These are phyloP conservation scores for Raffaelea albimanens DNA, from an alignment of 2,329 filamentous ascomycete species.

Conservation along the genomic window DNA sequence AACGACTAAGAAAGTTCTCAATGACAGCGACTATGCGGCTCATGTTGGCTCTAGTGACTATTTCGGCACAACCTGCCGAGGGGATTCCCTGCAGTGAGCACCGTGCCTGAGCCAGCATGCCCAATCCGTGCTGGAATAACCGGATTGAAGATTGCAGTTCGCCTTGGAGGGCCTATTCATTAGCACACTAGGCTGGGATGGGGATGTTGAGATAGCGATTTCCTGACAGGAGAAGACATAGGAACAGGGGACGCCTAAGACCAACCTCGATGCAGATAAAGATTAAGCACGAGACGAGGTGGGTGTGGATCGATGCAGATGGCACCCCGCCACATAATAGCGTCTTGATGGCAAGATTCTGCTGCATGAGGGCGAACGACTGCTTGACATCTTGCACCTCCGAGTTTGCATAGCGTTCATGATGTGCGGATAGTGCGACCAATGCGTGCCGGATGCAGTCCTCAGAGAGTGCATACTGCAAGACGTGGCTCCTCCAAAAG, in stretches of 20 bases:
- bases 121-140: slow-evolving; percentile 8
- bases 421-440: too few species aligned
- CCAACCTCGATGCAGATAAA: slow-evolving; percentile 9
- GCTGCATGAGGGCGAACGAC: too few species aligned
- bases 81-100: slow-evolving; percentile 2
- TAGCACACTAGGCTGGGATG: not conserved
- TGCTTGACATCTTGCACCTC: too few species aligned
- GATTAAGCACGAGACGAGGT: slow-evolving; percentile 10
- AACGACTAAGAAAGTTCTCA: slow-evolving; percentile 7
- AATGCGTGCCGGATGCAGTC: too few species aligned
- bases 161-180: slow-evolving; percentile 5
- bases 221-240: too few species aligned
- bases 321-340: slow-evolving; percentile 1
- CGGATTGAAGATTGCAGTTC: slow-evolving; percentile 8
- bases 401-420: too few species aligned
- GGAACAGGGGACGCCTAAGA: too few species aligned
- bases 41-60: too few species aligned
- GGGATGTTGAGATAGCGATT: too few species aligned
- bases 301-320: slow-evolving; percentile 1
- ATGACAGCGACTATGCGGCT: too few species aligned
- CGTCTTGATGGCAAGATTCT: slow-evolving; percentile 6
- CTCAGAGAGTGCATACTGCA: slow-evolving; percentile 9
- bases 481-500: slow-evolving; percentile 10
- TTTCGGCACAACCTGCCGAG: too few species aligned
- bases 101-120: slow-evolving; percentile 1